phyloP scores from a whole-genome alignment of 2,329 filamentous ascomycete genomes.

The Sarocladium oryzae region DNA sequence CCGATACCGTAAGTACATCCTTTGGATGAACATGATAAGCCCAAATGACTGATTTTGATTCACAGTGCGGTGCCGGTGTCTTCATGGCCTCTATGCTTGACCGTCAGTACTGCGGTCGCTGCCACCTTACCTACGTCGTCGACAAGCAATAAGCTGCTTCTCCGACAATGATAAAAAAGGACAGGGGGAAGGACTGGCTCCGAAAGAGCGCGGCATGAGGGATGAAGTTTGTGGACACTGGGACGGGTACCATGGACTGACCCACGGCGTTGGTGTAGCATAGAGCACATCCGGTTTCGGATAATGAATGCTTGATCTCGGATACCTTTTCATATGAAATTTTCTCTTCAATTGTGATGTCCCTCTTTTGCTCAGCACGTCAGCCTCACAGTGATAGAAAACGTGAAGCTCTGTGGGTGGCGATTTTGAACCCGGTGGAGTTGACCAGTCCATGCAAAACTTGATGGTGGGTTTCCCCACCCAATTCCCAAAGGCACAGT shows the following conservation, averaged over 20 bases:
- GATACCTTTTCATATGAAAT: conserved; percentile 18
- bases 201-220: conserved; percentile 8
- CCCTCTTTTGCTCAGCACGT: too few species aligned
- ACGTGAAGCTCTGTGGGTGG: too few species aligned
- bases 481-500: too few species aligned
- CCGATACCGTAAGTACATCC: conserved; percentile 70
- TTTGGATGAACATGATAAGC: not conserved
- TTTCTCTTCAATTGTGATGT: not conserved
- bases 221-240: conserved; percentile 10
- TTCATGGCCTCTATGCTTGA: conserved; percentile 99
- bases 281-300: conserved; percentile 34
- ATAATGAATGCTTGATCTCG: conserved; percentile 31
- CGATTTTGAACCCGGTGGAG: too few species aligned
- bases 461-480: too few species aligned
- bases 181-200: conserved; percentile 19
- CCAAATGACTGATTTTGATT: conserved; percentile 24
- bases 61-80: conserved; percentile 95
- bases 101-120: conserved; percentile 88
- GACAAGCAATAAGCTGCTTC: conserved; percentile 51
- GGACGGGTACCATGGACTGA: conserved; percentile 24
- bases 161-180: not conserved
- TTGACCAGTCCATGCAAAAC: too few species aligned
- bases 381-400: too few species aligned
- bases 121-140: conserved; percentile 69
- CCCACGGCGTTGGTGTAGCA: conserved; percentile 37